Conservation (phyloP, 2,329 filamentous ascomycete genomes). For the Acephala macrosclerotiorum region DNA sequence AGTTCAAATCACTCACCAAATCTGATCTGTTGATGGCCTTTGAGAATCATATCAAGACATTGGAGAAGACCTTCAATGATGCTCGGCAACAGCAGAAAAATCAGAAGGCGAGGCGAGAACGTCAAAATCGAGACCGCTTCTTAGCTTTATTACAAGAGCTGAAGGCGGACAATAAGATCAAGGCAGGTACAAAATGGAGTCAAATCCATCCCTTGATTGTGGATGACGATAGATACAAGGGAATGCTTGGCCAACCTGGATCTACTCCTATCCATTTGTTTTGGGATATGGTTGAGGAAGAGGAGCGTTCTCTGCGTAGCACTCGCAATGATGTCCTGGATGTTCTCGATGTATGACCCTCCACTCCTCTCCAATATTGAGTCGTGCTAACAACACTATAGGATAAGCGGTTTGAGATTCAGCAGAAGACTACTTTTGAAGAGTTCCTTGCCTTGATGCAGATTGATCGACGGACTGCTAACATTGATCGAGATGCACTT, state of each 20-base stretch:
- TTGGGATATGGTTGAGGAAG: constrained; percentile 94
- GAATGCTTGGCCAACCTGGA: constrained; percentile 83
- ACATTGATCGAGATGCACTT: constrained; percentile 82
- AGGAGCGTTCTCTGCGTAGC: constrained; percentile 84
- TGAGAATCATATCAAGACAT: constrained; percentile 90
- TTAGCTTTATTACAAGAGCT: constrained; percentile 77
- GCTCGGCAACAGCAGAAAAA: constrained; percentile 87
- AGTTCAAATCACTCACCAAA: constrained; percentile 85
- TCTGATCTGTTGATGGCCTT: constrained; percentile 92
- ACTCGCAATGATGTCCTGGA: constrained; percentile 86
- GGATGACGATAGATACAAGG: constrained; percentile 81
- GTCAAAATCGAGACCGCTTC: constrained; percentile 86
- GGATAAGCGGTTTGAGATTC: constrained; percentile 93
- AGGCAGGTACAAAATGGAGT: constrained; percentile 90
- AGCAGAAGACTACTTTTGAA: constrained; percentile 83
- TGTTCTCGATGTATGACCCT: constrained; percentile 77
- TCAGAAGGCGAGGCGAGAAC: constrained; percentile 79
- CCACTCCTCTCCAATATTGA: neutral
- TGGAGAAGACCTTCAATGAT: constrained; percentile 93
- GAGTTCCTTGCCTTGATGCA: constrained; percentile 86
- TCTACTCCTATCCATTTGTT: constrained; percentile 91
- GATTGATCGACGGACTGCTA: constrained; percentile 86
- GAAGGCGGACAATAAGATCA: constrained; percentile 79
- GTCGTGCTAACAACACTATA: constrained; percentile 53
- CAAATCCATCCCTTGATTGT: constrained; percentile 78